phyloP scores from a whole-genome alignment of 2,329 filamentous ascomycete species.

The Diaporthe nobilis region DNA sequence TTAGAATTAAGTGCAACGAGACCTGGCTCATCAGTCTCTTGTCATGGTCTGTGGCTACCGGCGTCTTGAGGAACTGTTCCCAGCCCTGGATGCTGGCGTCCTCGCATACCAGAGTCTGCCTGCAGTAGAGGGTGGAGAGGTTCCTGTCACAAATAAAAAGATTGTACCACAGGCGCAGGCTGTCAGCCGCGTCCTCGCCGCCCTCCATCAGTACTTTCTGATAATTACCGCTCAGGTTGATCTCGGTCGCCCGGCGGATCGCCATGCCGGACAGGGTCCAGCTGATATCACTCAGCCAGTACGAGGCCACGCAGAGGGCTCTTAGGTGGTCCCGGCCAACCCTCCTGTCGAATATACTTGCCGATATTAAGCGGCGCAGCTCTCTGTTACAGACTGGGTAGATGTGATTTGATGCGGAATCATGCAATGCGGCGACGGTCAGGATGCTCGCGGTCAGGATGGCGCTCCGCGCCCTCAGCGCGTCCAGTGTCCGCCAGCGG shows the following conservation, averaged over 20 bases:
- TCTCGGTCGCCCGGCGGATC: conserved; percentile 63
- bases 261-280: conserved; percentile 73
- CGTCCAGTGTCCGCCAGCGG: conserved; percentile 63
- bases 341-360: conserved; percentile 53
- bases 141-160: conserved; percentile 74
- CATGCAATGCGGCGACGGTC: conserved; percentile 61
- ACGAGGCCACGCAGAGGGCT: conserved; percentile 72
- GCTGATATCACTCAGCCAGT: conserved; percentile 74
- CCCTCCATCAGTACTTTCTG: conserved; percentile 55
- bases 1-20: conserved; percentile 69
- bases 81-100: conserved; percentile 70
- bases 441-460: conserved; percentile 66
- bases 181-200: conserved; percentile 63
- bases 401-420: conserved; percentile 39
- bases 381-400: conserved; percentile 46
- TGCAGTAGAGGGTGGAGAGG: conserved; percentile 72
- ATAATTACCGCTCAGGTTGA: conserved; percentile 60
- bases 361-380: conserved; percentile 43
- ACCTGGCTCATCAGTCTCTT: conserved; percentile 71
- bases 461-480: conserved; percentile 67
- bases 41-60: conserved; percentile 67
- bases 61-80: conserved; percentile 67
- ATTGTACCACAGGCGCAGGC: conserved; percentile 72
- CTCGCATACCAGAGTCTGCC: conserved; percentile 71
- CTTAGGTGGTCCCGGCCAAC: conserved; percentile 66